phyloP scores from a whole-genome alignment of 2,329 filamentous ascomycete species.

The Fusarium sp. region DNA sequence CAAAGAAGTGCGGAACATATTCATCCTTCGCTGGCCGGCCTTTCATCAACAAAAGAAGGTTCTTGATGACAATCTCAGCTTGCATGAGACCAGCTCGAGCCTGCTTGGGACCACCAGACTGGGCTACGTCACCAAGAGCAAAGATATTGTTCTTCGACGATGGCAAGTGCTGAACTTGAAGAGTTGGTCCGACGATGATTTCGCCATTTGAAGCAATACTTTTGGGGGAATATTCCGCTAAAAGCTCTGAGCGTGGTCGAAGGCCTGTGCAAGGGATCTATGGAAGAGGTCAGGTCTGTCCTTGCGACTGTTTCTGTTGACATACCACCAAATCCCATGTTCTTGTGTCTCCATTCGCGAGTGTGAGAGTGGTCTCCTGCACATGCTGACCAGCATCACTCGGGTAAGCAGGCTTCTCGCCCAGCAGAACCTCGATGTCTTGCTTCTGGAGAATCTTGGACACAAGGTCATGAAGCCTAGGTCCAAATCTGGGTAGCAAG shows the following conservation, averaged over 20 bases:
- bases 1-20: slow-evolving; percentile 17
- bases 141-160: slow-evolving; percentile 20
- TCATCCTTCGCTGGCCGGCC: fast-evolving
- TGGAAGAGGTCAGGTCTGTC: fast-evolving
- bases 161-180: no score
- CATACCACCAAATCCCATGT: slow-evolving; percentile 27
- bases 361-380: not conserved
- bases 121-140: slow-evolving; percentile 19
- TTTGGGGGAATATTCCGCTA: not conserved
- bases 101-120: slow-evolving; percentile 28
- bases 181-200: slow-evolving; percentile 15
- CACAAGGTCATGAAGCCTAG: no score
- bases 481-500: no score
- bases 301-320: fast-evolving
- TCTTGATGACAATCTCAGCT: not conserved
- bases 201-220: slow-evolving; percentile 17
- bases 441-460: not conserved
- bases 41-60: slow-evolving; percentile 18
- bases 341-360: not conserved
- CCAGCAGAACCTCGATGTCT: slow-evolving; percentile 1
- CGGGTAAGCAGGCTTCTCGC: not conserved
- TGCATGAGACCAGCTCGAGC: slow-evolving; percentile 27
- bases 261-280: slow-evolving; percentile 36
- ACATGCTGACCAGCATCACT: not conserved
- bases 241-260: slow-evolving; percentile 12